Evolutionary conservation across 2,329 filamentous ascomycete species (phyloP), one percentile per base, ranked within the genome.

Genomic region (Hymenoscyphus linearis): DNA sequence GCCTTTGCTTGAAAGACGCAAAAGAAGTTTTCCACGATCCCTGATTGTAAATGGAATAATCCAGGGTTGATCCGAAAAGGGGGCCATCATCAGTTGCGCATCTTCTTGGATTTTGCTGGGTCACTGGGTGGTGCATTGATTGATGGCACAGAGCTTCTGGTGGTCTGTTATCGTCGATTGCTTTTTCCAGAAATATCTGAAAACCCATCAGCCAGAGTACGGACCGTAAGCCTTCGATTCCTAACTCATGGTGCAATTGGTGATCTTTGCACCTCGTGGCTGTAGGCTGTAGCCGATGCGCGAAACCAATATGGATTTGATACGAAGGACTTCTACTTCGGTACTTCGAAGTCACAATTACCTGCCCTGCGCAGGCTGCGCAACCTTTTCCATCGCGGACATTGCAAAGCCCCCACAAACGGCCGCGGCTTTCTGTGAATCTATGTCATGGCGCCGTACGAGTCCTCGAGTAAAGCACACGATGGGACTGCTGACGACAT

Each of bases 21-120:
- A 37, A 56, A 50, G 57, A 59, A 61, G 60, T 40, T 60, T 63
- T 65, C 65, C 58, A 60, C 59, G 55, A 67, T 65, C 62, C 62
- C 55, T 18, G 62, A 27, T 52, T 25, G 22, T 16, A 34, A 14
- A 55, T 25, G n/a, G 25, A 12, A 36, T 36, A 26, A 34, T 4
- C 18, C 44, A 12, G 40, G 40, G n/a, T 40, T 44, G 40, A 44
- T 18, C 44, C 22, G 18, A 50, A 26, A 25, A 50, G 9, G 18
- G 13, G 7, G 44, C 44, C 44, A 50, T 50, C 44, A 22, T 22
- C 18, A 50, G 44, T 25, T 50, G 18, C 44, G 44, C 44, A 50
- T 50, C 44, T 57, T 36, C n/a, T 37, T 25, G 12, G 55, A 14
- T 40, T 18, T 27, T 36, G 36, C 34, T 27, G 55, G 55, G 40